Evolutionary conservation across 352 stramenopile genomes (phyloP), one percentile per base, ranked within the genome.

Genomic region (Albugo laibachii): DNA sequence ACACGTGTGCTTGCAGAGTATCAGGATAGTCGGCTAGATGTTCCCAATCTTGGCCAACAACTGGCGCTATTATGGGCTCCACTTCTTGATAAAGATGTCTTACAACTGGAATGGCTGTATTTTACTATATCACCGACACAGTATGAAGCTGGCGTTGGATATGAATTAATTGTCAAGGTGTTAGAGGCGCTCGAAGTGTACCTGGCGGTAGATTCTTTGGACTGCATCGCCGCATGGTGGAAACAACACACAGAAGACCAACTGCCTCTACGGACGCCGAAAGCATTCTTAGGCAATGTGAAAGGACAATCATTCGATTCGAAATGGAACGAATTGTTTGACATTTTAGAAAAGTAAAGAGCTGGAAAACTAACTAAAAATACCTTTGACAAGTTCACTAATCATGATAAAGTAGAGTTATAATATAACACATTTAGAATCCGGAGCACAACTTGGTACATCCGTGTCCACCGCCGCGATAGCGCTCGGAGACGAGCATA

Each of bases 381-480:
- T 31, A 31, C 24, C 24, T 31, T 31, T 31, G 24, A 31, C 24
- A 31, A 31, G 24, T 31, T n/a, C 3, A 31, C 24, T 3, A 31
- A 31, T 3, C 24, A 31, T 31, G 3, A 31, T 31, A 31, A 10
- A 31, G 24, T 31, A 31, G 3, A 31, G 37, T 66, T 55, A 82
- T 60, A 63, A 46, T 16, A 66, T 42, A 34, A 45, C 21, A 38
- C 62, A 71, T 18, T 62, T 61, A 14, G 69, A 64, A 44, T 86
- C 62, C 2, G 79, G 76, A 11, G 69, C 69, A 54, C 79, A 92
- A 13, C 79, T 73, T 1, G 79, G 79, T 31, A 92, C 79, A 49
- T 92, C 76, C 1, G 79, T 92, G 50, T 92, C 79, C n/a, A 92
- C 79, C 0, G 76, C 79, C 0, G 78, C 79, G 15, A 79, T 58